Conservation (phyloP, 257 asterid genomes). For the Knoxia roxburghii region DNA sequence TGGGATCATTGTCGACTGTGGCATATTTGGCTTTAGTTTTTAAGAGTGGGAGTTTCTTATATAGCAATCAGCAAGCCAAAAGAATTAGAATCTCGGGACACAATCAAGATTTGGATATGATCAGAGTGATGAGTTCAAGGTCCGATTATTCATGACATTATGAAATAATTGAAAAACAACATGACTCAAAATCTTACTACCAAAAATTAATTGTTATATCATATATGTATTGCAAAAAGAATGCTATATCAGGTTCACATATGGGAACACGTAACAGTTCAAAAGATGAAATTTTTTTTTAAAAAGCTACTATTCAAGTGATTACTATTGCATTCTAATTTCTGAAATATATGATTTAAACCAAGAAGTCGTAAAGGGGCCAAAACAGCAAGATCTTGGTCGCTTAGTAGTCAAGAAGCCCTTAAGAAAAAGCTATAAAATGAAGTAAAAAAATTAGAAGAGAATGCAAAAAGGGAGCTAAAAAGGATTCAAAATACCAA, state of each 20-base stretch:
- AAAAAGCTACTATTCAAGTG: background rate
- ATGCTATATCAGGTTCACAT: background rate
- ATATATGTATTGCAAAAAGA: background rate
- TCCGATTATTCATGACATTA: background rate
- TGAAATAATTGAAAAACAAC: too few relatives aligned
- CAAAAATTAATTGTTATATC: background rate
- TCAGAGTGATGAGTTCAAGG: slow-evolving; percentile 9
- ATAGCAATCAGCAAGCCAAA: slow-evolving; percentile 32
- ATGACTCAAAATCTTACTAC: background rate
- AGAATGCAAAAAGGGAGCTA: background rate
- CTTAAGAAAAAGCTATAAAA: background rate
- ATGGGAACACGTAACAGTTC: too few relatives aligned
- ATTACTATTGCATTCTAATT: background rate
- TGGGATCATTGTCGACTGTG: slow-evolving; percentile 40
- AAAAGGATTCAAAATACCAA: slow-evolving; percentile 4
- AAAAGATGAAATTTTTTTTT: too few relatives aligned
- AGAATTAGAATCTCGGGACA: slow-evolving; percentile 26
- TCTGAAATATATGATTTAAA: too few relatives aligned
- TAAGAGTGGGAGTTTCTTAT: slow-evolving; percentile 43
- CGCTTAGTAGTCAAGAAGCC: background rate
- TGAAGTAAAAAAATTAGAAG: background rate
- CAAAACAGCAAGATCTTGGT: background rate
- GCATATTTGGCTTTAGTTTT: slow-evolving; percentile 47
- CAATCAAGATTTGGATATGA: slow-evolving; percentile 11
- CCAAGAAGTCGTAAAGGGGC: slow-evolving; percentile 1